Evolutionary conservation across 2,329 filamentous ascomycete genomes (phyloP).

Genomic region (Aspergillus tubingensis): DNA sequence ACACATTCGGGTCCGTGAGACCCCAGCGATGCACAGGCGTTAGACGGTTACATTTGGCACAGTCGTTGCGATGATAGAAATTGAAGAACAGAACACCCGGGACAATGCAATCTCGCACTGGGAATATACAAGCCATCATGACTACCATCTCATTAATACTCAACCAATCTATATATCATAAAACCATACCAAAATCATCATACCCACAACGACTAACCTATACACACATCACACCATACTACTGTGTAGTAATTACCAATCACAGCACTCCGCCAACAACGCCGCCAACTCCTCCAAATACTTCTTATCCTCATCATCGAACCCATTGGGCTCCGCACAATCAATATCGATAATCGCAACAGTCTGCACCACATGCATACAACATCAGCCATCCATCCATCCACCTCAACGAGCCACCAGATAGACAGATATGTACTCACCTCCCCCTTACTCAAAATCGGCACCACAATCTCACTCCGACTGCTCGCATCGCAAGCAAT

Average conservation of each 20-base stretch:
- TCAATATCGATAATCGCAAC: constrained; percentile 53
- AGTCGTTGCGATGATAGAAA: not conserved
- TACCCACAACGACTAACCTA: not conserved
- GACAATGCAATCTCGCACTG: not conserved
- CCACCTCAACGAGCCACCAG: not conserved
- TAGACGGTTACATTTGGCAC: not conserved
- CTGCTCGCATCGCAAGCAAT: constrained; percentile 54
- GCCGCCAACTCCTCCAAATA: constrained; percentile 45
- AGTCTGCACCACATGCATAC: too few relatives aligned
- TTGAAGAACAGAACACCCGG: not conserved
- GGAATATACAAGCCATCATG: not conserved
- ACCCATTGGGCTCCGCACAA: constrained; percentile 45
- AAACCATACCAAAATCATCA: not conserved
- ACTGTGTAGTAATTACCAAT: constrained; percentile 30
- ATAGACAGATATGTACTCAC: constrained; percentile 27
- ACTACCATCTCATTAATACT: not conserved
- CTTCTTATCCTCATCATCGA: constrained; percentile 48
- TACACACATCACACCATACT: too few relatives aligned
- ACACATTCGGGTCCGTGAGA: not conserved
- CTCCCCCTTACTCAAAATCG: constrained; percentile 44
- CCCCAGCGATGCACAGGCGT: not conserved
- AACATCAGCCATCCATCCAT: constrained; percentile 10
- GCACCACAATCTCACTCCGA: constrained; percentile 53
- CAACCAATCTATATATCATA: not conserved
- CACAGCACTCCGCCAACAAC: constrained; percentile 44